A percentile compares a stretch with the other conserved stretches of the same genome.
These are phyloP conservation scores for Pythium grandisporangium DNA, from an alignment of 352 stramenopile species.

Conservation along the genomic window DNA sequence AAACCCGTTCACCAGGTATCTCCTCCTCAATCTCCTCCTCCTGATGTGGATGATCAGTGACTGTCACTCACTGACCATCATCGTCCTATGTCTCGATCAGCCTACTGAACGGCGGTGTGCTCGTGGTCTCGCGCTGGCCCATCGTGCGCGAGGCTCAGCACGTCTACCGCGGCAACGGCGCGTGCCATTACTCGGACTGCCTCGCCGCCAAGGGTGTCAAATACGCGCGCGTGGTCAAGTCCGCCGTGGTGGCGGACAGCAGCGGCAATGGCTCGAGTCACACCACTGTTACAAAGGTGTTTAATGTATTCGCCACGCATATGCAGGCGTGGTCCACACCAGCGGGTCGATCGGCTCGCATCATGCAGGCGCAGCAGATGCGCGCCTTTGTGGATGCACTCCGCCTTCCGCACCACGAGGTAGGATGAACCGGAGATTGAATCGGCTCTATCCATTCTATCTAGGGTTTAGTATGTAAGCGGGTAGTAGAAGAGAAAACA, in stretches of 20 bases:
- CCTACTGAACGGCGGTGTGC: constrained; percentile 68
- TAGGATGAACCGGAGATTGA: too few species aligned
- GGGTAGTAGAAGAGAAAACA: too few species aligned
- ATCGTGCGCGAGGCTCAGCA: constrained; percentile 73
- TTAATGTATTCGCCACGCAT: constrained; percentile 82
- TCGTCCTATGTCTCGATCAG: too few species aligned
- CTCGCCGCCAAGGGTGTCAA: constrained; percentile 79
- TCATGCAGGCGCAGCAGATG: constrained; percentile 65
- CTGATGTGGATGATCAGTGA: too few species aligned
- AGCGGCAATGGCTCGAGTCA: too few species aligned
- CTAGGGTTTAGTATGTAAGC: too few species aligned
- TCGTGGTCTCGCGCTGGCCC: constrained; percentile 77
- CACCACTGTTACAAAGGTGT: constrained; percentile 47
- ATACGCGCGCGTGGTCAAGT: constrained; percentile 71
- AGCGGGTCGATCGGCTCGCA: constrained; percentile 43
- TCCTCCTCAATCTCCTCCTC: too few species aligned
- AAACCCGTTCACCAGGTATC: constrained; percentile 67
- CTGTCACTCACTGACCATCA: too few species aligned
- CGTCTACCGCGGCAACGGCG: constrained; percentile 58
- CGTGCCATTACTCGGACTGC: constrained; percentile 80
- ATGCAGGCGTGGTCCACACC: constrained; percentile 82
- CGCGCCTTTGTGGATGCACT: constrained; percentile 36
- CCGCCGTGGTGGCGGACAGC: too few species aligned
- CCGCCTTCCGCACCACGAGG: constrained; percentile 55
- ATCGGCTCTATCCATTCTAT: too few species aligned